These are phyloP conservation scores for Apiospora arundinis DNA, from an alignment of 2,329 filamentous ascomycete species.

Conservation along the genomic window DNA sequence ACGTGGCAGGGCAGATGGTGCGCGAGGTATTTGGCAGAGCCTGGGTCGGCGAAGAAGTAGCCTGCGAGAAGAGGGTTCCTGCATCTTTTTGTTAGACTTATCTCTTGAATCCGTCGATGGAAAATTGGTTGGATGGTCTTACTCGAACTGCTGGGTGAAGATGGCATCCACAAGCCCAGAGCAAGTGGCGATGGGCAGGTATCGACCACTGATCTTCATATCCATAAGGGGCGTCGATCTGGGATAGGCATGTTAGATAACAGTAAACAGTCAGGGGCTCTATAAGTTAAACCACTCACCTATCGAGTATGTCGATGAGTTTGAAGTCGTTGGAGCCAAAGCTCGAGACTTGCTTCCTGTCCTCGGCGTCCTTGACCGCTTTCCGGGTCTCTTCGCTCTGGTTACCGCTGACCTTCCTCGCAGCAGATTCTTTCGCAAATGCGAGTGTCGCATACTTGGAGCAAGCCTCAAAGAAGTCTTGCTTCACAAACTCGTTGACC, in stretches of 20 bases:
- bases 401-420: constrained; percentile 29
- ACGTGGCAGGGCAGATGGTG: constrained; percentile 59
- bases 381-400: constrained; percentile 30
- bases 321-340: constrained; percentile 35
- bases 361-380: constrained; percentile 35
- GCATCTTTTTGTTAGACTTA: constrained; percentile 22
- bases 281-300: constrained; percentile 28
- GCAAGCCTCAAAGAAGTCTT: constrained; percentile 58
- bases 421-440: constrained; percentile 29
- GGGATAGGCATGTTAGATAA: not conserved
- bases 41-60: constrained; percentile 58
- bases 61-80: constrained; percentile 48
- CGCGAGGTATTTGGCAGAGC: constrained; percentile 63
- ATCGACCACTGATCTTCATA: constrained; percentile 36
- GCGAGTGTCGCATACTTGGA: constrained; percentile 44
- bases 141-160: constrained; percentile 35
- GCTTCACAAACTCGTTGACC: constrained; percentile 68
- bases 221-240: constrained; percentile 34
- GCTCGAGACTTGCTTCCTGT: constrained; percentile 33
- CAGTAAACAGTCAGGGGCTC: too few relatives aligned
- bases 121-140: not conserved
- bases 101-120: not conserved
- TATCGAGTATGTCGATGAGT: constrained; percentile 35
- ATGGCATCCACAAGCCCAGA: constrained; percentile 38
- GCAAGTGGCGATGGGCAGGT: constrained; percentile 35